Percentiles rank a stretch among this genome's conserved stretches.
These are phyloP conservation scores for Rhododendron vialii DNA, from an alignment of 148 eudicot genomes.

Conservation along the genomic window DNA sequence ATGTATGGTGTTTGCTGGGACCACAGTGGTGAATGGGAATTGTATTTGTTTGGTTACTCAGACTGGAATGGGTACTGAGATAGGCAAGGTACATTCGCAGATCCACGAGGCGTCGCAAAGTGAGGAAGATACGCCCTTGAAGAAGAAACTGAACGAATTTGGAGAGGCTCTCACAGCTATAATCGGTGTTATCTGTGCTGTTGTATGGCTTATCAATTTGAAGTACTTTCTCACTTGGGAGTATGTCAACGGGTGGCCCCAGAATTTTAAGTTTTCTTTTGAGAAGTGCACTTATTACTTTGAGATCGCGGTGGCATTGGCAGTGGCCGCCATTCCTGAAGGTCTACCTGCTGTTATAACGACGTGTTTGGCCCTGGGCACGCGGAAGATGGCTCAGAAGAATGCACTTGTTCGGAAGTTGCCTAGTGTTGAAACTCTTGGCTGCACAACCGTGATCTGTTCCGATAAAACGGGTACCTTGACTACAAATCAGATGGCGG, in stretches of 20 bases:
- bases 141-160: conserved; percentile 75
- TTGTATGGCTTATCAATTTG: conserved; percentile 73
- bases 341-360: conserved; percentile 86
- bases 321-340: conserved; percentile 82
- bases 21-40: conserved; percentile 71
- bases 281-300: conserved; percentile 80
- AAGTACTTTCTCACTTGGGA: conserved; percentile 79
- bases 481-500: conserved; percentile 87
- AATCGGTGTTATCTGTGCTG: conserved; percentile 55
- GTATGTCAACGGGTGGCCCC: conserved; percentile 64
- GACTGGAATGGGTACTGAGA: conserved; percentile 67
- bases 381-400: conserved; percentile 81
- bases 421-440: conserved; percentile 80
- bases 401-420: conserved; percentile 73
- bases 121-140: conserved; percentile 69
- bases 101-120: conserved; percentile 64
- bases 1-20: conserved; percentile 79
- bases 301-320: conserved; percentile 78
- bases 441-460: conserved; percentile 79
- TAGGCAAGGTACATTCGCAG: conserved; percentile 64
- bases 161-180: conserved; percentile 64
- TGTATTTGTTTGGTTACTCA: conserved; percentile 60
- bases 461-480: conserved; percentile 79
- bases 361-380: conserved; percentile 79
- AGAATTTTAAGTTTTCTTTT: conserved; percentile 64